Percentiles rank a stretch among this genome's conserved stretches.
Conservation (phyloP, 352 stramenopile species). For the Pythium vanterpoolii region DNA sequence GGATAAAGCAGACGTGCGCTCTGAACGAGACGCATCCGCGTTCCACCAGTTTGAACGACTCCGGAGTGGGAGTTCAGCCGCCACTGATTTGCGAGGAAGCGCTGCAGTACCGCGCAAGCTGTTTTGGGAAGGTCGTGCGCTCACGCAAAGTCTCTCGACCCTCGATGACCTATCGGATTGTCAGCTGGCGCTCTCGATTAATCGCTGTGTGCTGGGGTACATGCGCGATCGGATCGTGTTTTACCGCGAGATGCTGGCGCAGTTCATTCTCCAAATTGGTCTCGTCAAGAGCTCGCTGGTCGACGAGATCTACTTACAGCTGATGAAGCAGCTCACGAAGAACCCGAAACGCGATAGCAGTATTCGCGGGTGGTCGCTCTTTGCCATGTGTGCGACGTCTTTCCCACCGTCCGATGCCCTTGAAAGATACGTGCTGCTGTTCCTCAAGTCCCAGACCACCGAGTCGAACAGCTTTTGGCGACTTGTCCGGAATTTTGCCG, state of each 20-base stretch:
- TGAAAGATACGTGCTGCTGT: conserved; percentile 89
- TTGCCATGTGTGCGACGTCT: conserved; percentile 91
- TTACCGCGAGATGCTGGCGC: conserved; percentile 92
- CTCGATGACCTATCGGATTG: conserved; percentile 40
- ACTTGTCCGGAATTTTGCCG: conserved; percentile 85
- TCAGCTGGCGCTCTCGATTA: conserved; percentile 81
- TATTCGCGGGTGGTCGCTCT: conserved; percentile 90
- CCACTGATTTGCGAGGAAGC: conserved; percentile 25
- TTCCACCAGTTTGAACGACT: conserved; percentile 74
- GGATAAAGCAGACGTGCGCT: conserved; percentile 3
- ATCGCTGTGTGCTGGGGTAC: conserved; percentile 92
- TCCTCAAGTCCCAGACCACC: conserved; percentile 78
- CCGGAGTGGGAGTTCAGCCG: conserved; percentile 44
- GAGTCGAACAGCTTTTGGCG: conserved; percentile 77
- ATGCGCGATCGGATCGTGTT: conserved; percentile 93
- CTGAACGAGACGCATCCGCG: conserved; percentile 44
- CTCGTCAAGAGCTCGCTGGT: conserved; percentile 82
- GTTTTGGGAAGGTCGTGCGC: conserved; percentile 59
- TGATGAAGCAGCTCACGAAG: conserved; percentile 93
- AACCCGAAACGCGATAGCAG: conserved; percentile 91
- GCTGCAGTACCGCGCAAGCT: conserved; percentile 44
- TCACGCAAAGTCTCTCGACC: conserved; percentile 58
- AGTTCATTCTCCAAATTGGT: conserved; percentile 92
- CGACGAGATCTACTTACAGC: conserved; percentile 93
- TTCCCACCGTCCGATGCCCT: conserved; percentile 88